A percentile compares a stretch with the other conserved stretches of the same genome.
phyloP scores from a whole-genome alignment of 352 stramenopile species.

The Phytophthora niederhauseri region DNA sequence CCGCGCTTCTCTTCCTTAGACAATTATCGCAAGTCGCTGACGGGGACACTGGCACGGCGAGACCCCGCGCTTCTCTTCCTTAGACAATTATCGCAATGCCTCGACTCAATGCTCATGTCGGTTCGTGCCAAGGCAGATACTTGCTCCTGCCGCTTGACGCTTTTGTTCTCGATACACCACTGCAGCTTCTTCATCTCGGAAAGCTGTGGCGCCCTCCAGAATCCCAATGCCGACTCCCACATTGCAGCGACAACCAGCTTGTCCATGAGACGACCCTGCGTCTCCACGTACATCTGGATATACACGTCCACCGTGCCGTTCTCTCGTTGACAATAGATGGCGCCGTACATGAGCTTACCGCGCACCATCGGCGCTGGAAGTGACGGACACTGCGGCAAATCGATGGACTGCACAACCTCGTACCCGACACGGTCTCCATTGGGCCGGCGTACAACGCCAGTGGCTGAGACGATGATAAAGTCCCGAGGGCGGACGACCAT shows the following conservation, averaged over 20 bases:
- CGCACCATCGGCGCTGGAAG: constrained; percentile 20
- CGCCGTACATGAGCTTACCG: constrained; percentile 31
- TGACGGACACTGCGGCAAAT: constrained; percentile 24
- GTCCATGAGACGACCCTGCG: constrained; percentile 14
- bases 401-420: constrained; percentile 53
- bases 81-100: neutral
- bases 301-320: constrained; percentile 30
- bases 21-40: neutral
- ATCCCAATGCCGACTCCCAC: constrained; percentile 18
- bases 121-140: neutral
- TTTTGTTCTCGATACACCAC: constrained; percentile 22
- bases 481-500: constrained; percentile 54
- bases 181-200: constrained; percentile 31
- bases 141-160: neutral
- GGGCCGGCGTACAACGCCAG: constrained; percentile 34
- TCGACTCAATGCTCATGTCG: neutral
- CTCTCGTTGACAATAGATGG: constrained; percentile 22
- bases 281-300: constrained; percentile 30
- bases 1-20: neutral
- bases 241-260: constrained; percentile 21
- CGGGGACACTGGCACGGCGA: neutral
- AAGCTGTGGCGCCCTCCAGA: constrained; percentile 20
- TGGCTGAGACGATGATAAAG: constrained; percentile 53
- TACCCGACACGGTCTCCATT: constrained; percentile 49
- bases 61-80: neutral